Percentiles rank a stretch among this genome's conserved stretches.
Conservation (phyloP, 306 rosid species). For the Acmispon strigosus region DNA sequence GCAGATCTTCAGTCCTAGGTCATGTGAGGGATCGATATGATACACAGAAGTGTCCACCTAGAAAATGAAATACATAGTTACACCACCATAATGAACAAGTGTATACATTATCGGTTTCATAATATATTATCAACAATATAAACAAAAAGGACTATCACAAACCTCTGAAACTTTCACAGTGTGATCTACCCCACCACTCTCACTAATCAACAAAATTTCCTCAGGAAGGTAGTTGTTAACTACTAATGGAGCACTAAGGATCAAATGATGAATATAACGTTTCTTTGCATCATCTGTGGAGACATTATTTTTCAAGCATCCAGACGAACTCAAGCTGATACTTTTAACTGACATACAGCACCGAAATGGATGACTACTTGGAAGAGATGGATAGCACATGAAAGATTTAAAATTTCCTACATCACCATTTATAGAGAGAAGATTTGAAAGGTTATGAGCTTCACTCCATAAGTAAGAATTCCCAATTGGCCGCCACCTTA, state of each 20-base stretch:
- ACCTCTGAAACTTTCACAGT: conserved; percentile 70
- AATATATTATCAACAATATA: neutral
- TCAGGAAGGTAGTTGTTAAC: conserved; percentile 76
- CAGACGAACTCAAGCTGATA: conserved; percentile 51
- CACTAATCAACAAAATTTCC: conserved; percentile 55
- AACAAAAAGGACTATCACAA: conserved; percentile 26
- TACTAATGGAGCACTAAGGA: conserved; percentile 64
- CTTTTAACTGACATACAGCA: conserved; percentile 76
- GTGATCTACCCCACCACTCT: conserved; percentile 69
- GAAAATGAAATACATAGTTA: conserved; percentile 5
- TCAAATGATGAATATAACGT: conserved; percentile 62
- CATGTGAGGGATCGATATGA: conserved; percentile 91
- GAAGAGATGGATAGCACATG: conserved; percentile 89
- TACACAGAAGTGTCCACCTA: conserved; percentile 75
- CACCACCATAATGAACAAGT: neutral
- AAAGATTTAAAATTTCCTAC: conserved; percentile 71
- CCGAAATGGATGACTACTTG: conserved; percentile 80
- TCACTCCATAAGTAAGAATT: conserved; percentile 91
- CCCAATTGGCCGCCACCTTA: conserved; percentile 93
- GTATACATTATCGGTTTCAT: neutral
- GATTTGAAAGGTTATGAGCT: conserved; percentile 71
- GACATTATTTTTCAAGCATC: conserved; percentile 34
- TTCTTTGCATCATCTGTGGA: conserved; percentile 39
- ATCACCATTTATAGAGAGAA: conserved; percentile 59
- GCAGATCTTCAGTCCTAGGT: conserved; percentile 62